These are phyloP conservation scores for Aspergillus vadensis DNA, from an alignment of 2,329 filamentous ascomycete species.

Conservation along the genomic window DNA sequence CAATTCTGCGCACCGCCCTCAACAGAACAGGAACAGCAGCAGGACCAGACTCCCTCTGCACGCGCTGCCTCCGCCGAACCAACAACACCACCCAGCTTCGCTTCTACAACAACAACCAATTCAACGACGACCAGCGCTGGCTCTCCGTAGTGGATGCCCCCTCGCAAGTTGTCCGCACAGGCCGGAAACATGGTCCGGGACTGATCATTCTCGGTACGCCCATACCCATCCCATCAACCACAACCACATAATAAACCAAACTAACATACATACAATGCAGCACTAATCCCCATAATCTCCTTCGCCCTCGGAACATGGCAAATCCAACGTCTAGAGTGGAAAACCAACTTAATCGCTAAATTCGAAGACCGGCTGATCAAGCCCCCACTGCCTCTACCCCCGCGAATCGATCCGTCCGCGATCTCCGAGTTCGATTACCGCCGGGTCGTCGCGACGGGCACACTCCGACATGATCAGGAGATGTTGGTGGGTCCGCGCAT, in stretches of 20 bases:
- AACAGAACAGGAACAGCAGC: conserved; percentile 11
- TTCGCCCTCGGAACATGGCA: conserved; percentile 94
- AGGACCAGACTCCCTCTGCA: conserved; percentile 35
- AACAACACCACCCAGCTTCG: conserved; percentile 36
- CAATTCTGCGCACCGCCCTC: conserved; percentile 21
- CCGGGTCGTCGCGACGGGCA: conserved; percentile 73
- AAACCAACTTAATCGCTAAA: conserved; percentile 85
- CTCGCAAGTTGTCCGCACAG: conserved; percentile 73
- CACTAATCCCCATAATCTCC: conserved; percentile 86
- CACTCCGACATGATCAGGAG: conserved; percentile 82
- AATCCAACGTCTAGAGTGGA: conserved; percentile 89
- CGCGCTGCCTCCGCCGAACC: conserved; percentile 31
- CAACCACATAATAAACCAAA: background rate
- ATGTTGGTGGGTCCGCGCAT: conserved; percentile 94
- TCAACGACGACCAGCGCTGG: conserved; percentile 75
- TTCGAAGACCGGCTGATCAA: conserved; percentile 90
- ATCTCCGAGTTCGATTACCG: conserved; percentile 91
- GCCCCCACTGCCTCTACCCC: conserved; percentile 80
- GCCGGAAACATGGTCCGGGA: conserved; percentile 75
- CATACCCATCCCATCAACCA: background rate
- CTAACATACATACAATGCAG: conserved; percentile 43
- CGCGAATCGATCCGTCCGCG: conserved; percentile 76
- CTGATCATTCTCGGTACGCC: conserved; percentile 71
- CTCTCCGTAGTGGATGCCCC: conserved; percentile 85
- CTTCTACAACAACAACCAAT: conserved; percentile 45